These are phyloP conservation scores for Geosmithia flava DNA, from an alignment of 2,329 filamentous ascomycete genomes.

Conservation along the genomic window DNA sequence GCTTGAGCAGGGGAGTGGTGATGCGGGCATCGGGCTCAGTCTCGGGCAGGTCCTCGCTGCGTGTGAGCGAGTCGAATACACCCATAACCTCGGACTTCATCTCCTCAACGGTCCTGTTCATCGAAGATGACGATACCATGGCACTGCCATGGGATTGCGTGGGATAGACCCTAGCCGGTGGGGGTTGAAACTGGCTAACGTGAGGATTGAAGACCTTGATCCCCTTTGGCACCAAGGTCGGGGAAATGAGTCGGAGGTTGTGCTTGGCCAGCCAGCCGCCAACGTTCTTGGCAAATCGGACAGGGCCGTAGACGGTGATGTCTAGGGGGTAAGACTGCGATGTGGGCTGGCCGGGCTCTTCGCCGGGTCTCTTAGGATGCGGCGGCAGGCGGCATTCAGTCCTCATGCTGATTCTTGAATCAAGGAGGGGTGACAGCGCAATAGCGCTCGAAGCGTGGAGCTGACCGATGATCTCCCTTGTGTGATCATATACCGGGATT, in stretches of 20 bases:
- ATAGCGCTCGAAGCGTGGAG: slow-evolving; percentile 56
- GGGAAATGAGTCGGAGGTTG: slow-evolving; percentile 55
- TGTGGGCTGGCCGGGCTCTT: slow-evolving; percentile 48
- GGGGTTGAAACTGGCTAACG: slow-evolving; percentile 32
- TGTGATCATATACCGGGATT: slow-evolving; percentile 65
- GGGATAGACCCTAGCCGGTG: slow-evolving; percentile 19
- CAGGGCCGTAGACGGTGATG: slow-evolving; percentile 69
- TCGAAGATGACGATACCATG: slow-evolving; percentile 13
- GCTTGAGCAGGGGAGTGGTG: slow-evolving; percentile 58
- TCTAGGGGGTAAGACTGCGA: slow-evolving; percentile 53
- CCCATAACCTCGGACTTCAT: slow-evolving; percentile 72
- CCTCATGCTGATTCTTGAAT: slow-evolving; percentile 52
- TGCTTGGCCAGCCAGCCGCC: slow-evolving; percentile 53
- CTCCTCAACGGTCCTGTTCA: slow-evolving; percentile 65
- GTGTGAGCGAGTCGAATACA: slow-evolving; percentile 77
- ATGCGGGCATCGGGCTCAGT: slow-evolving; percentile 53
- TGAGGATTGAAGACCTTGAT: slow-evolving; percentile 72
- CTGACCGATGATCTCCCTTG: slow-evolving; percentile 59
- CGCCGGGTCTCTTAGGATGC: slow-evolving; percentile 49
- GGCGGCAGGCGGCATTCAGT: slow-evolving; percentile 60
- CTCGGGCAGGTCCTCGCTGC: slow-evolving; percentile 62
- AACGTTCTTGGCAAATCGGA: slow-evolving; percentile 50
- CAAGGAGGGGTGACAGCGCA: slow-evolving; percentile 61
- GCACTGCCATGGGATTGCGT: slow-evolving; percentile 13
- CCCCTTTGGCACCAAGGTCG: slow-evolving; percentile 52